Evolutionary conservation across 116 monocot species (phyloP).

Genomic region (Zostera marina): DNA sequence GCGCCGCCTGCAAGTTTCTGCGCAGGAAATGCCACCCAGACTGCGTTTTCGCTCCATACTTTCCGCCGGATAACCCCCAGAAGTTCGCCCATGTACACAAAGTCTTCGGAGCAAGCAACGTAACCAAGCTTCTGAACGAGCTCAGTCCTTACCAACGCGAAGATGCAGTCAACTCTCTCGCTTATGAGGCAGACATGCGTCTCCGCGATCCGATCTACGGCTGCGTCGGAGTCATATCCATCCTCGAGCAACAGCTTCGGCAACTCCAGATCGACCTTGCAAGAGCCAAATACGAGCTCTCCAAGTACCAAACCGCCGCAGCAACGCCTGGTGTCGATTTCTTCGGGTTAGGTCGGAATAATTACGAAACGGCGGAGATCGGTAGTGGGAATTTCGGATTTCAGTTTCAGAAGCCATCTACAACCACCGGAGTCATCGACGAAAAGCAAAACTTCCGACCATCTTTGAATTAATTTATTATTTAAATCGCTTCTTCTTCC

Average conservation of each 20-base stretch:
- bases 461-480: constrained; percentile 6
- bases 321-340: constrained; percentile 9
- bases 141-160: constrained; percentile 36
- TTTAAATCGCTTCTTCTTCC: no score
- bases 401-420: constrained; percentile 18
- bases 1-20: constrained; percentile 83
- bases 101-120: constrained; percentile 60
- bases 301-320: constrained; percentile 34
- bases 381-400: constrained; percentile 19
- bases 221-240: constrained; percentile 43
- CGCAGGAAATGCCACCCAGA: constrained; percentile 75
- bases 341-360: constrained; percentile 6
- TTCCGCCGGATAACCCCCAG: constrained; percentile 74
- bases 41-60: constrained; percentile 81
- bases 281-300: constrained; percentile 27
- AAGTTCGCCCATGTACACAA: constrained; percentile 58
- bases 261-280: constrained; percentile 31
- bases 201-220: constrained; percentile 56
- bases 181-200: constrained; percentile 63
- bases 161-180: constrained; percentile 64
- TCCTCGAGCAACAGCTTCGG: constrained; percentile 46
- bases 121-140: constrained; percentile 57
- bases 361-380: constrained; percentile 11
- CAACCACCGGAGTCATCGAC: constrained; percentile 28
- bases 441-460: constrained; percentile 27